Base-by-base conservation (phyloP, 108 stramenopile species). In the Nitzschia palea region DNA sequence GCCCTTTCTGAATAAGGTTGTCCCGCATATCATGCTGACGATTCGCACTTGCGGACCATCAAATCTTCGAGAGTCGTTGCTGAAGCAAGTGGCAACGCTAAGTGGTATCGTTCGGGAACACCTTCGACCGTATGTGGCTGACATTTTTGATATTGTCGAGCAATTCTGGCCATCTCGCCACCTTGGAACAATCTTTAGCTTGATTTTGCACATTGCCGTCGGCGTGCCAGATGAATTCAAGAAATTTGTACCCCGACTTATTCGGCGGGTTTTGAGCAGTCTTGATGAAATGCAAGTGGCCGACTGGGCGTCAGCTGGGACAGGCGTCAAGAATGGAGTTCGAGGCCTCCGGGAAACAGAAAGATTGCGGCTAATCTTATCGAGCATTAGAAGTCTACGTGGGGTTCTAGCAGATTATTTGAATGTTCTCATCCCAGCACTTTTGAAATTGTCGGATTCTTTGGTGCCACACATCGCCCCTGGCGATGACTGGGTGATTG, bases 121-220 rank as follows among this genome's bases (percentile, higher is more conserved):
- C 76, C 68, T 97, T 36, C 71, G 93, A 9, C 95, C 95, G 20
- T 98, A 93, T 68, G 68, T 98, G 2, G 74, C 87, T 5, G 85
- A 80, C 20, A 94, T 99, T 52, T 96, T 98, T 66, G 86, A 93
- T 32, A 79, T 97, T 9, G 81, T 96, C 4, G 83, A 82, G 42
- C 79, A 89, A 40, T 95, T 94, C 63, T 98, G 98, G 98, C 61
- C 73, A 28, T 82, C 86, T 10, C 78, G 86, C 32, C 95, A 98
- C 69, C 76, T 97, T 28, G 84, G 85, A 42, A 89, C 94, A 22
- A 77, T 96, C 25, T 85, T 97, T 48, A 79, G 72, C 8, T 68
- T 96, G 47, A 74, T 97, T 14, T 83, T 94, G 42, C 80, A 87
- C 64, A 79, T 97, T 62, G 95, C 97, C 40, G 48, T 69, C 9